A percentile compares a stretch with the other conserved stretches of the same genome.
Evolutionary conservation across 2,329 filamentous ascomycete genomes (phyloP).

Genomic region (Xylariaceae sp.): DNA sequence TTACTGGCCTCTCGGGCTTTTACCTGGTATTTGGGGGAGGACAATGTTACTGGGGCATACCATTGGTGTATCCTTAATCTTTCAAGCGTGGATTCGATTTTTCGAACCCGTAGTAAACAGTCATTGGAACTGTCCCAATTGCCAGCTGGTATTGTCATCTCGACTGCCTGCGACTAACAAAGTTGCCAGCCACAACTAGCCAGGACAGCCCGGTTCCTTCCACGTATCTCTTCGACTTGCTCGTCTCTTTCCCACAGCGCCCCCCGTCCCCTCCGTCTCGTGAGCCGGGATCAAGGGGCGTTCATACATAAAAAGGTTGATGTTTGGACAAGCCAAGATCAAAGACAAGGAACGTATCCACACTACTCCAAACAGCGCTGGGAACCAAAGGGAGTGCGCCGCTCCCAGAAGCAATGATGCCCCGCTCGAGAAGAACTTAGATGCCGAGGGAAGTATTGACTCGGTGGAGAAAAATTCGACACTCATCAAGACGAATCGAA

Average conservation of each 20-base stretch:
- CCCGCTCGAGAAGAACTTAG: constrained; percentile 15
- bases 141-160: not conserved
- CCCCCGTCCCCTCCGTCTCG: too few relatives aligned
- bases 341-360: constrained; percentile 15
- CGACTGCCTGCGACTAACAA: too few relatives aligned
- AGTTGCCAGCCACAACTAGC: too few relatives aligned
- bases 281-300: not conserved
- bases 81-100: not conserved
- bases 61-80: too few relatives aligned
- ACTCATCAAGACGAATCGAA: constrained; percentile 11
- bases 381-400: constrained; percentile 10
- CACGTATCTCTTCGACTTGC: too few relatives aligned
- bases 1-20: too few relatives aligned
- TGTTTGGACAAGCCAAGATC: constrained; percentile 13
- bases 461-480: constrained; percentile 7
- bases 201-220: too few relatives aligned
- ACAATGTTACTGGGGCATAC: too few relatives aligned
- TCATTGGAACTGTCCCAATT: not conserved
- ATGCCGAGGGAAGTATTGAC: constrained; percentile 11
- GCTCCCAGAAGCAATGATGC: constrained; percentile 15
- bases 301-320: not conserved
- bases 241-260: too few relatives aligned
- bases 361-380: constrained; percentile 24
- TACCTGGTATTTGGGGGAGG: too few relatives aligned
- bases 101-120: not conserved